phyloP scores from a whole-genome alignment of 2,329 filamentous ascomycete species.

The Furcasterigmium sp. region DNA sequence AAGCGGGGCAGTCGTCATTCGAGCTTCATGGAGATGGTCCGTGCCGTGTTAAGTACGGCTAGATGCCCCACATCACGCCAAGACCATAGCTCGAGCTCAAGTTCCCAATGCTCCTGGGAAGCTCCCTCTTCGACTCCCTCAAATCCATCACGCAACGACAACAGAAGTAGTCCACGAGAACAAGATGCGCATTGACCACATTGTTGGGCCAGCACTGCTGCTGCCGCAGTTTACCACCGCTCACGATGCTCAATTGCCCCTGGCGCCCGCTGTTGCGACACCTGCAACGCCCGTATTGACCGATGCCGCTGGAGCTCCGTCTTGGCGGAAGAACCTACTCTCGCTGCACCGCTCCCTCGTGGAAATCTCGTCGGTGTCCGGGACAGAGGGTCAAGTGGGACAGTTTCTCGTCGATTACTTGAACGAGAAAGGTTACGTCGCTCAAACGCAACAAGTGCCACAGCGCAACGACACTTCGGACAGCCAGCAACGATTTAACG shows the following conservation, averaged over 20 bases:
- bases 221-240: background rate
- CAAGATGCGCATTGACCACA: background rate
- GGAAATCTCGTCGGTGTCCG: constrained; percentile 65
- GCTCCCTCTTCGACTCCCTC: too few relatives aligned
- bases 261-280: background rate
- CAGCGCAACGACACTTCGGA: constrained; percentile 15
- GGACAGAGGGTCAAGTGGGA: constrained; percentile 64
- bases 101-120: too few relatives aligned
- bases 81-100: too few relatives aligned
- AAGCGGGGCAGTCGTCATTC: too few relatives aligned
- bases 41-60: too few relatives aligned
- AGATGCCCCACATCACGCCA: too few relatives aligned
- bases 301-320: constrained; percentile 11
- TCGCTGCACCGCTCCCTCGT: constrained; percentile 72
- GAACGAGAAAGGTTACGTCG: constrained; percentile 35
- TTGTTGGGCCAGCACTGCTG: background rate
- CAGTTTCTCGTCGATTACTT: constrained; percentile 66
- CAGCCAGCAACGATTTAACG: constrained; percentile 57
- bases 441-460: constrained; percentile 35
- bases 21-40: too few relatives aligned
- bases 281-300: background rate
- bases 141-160: background rate
- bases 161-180: background rate
- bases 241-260: background rate
- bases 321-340: constrained; percentile 52